Evolutionary conservation across 306 rosid genomes (phyloP).

Genomic region (Lotus japonicus): DNA sequence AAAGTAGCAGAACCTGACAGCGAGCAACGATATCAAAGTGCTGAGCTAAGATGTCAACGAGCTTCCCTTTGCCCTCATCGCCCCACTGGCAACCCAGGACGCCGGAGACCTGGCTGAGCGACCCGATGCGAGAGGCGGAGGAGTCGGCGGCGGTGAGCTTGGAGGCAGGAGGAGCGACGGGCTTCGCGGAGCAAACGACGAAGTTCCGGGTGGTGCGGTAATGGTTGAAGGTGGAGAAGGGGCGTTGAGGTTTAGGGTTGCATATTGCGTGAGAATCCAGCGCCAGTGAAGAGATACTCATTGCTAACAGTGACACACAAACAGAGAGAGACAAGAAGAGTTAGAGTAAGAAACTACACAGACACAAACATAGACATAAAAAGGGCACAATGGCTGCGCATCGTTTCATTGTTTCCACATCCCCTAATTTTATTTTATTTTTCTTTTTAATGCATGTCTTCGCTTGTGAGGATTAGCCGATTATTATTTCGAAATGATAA

Average conservation of each 20-base stretch:
- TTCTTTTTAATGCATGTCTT: too few relatives aligned
- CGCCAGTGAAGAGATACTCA: constrained; percentile 40
- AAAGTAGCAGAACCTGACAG: constrained; percentile 59
- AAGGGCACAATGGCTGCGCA: not conserved
- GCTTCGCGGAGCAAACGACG: constrained; percentile 47
- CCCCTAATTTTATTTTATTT: too few relatives aligned
- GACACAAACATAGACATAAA: not conserved
- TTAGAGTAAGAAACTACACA: not conserved
- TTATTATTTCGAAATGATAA: too few relatives aligned
- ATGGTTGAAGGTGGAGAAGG: constrained; percentile 1
- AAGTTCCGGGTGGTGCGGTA: constrained; percentile 4
- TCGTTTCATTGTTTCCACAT: too few relatives aligned
- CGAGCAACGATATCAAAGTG: constrained; percentile 94
- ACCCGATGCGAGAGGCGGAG: constrained; percentile 44
- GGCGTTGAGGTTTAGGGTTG: constrained; percentile 26
- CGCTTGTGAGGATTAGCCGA: too few relatives aligned
- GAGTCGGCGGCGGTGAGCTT: constrained; percentile 48
- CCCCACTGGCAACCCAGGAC: constrained; percentile 97
- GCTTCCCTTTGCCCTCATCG: constrained; percentile 96
- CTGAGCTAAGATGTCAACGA: constrained; percentile 80
- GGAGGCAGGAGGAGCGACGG: constrained; percentile 36
- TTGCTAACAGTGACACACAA: too few relatives aligned
- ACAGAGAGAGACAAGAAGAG: not conserved
- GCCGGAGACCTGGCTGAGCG: constrained; percentile 78
- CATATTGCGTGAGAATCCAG: constrained; percentile 43